Base-by-base conservation (phyloP, 2,329 filamentous ascomycete genomes). In the Amphichorda felina region DNA sequence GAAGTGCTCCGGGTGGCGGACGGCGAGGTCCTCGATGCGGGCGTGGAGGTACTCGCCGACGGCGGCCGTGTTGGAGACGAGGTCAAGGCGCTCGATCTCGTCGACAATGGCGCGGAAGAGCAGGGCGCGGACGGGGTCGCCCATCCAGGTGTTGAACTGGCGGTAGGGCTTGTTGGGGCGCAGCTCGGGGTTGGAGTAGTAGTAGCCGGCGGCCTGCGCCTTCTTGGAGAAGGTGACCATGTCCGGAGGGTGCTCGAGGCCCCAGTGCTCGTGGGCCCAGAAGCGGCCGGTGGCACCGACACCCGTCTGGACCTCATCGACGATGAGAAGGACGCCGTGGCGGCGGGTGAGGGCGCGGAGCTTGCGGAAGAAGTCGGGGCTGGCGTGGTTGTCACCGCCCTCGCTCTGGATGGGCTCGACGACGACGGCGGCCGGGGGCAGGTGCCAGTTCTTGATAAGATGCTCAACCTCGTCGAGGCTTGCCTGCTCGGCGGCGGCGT, bases 111-210 rank as follows among this genome's bases (percentile, higher is more conserved):
- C 81, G 43, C 82, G 76, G 79, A 93, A 94, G 45, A 94, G 70
- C 40, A 94, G 65, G 13, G 82, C 85, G 40, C 85, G 79, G 11
- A 82, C 79, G 13, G 87, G 87, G 63, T 94, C 87, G 50, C 87
- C 87, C 81, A 94, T 93, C 87, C 87, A 94, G 33, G 86, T 94
- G 70, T 94, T 94, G 72, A 94, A 94, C 63, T 94, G 87, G 42
- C 87, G 79, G 69, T 94, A 94, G 5, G 88, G 82, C 71, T 88
- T 88, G 68, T 94, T 94, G 42, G 87, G 87, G 10, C 83, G 72
- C 46, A 94, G 70, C 29, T 75, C 77, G 8, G 75, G 72, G 68
- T 91, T 80, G 41, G 81, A 81, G 55, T 79, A 94, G 70, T 91
- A 94, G 71, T 89, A 94, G 24, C 87, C 87, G 6, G 88, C 87